Evolutionary conservation across 2,329 filamentous ascomycete species (phyloP), one percentile per base, ranked within the genome.

Genomic region (Neopestalotiopsis clavispora): DNA sequence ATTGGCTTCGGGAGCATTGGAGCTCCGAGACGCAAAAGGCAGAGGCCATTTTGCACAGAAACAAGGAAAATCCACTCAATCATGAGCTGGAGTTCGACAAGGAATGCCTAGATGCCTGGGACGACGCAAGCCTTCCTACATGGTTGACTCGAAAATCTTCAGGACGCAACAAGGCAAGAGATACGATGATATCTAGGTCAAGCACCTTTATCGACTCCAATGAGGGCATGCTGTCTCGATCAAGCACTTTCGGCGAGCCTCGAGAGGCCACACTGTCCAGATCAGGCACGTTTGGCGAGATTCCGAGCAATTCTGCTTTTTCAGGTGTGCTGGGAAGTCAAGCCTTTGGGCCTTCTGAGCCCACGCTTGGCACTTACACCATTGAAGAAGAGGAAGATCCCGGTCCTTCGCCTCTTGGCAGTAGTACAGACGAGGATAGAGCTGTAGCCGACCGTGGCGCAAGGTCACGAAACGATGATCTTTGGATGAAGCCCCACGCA

Each of bases 101-200:
- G 40, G 74, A 74, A 32, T 77, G 74, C 32, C 68, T 78, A 6
- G 73, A 75, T 10, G 72, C 75, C 5, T 78, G 76, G 76, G 72
- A 75, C 20, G 77, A 79, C 30, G 66, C 70, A 12, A 69, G 66
- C 40, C 66, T 79, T 20, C 71, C 73, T 40, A 66, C 69, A 0
- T 76, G 73, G 75, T 66, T 77, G 20, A 45, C 23, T 20, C 17
- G 60, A 17, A 68, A 49, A 7, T 45, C 45, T 14, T 65, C 56
- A 6, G 66, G 28, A 34, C 66, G 66, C 30, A 28, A 67, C 40
- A 62, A n/a, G 20, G 58, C 23, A 14, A 32, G 34, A 17, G 58
- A 67, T 28, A 62, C 38, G 9, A 62, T 62, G 59, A 62, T 62
- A 9, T 62, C 59, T 20, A 62, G 28, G 20, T 56, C 57, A 4